These are phyloP conservation scores for Nakazawaea peltata DNA, from an alignment of 805 yeast genomes.

Conservation along the genomic window DNA sequence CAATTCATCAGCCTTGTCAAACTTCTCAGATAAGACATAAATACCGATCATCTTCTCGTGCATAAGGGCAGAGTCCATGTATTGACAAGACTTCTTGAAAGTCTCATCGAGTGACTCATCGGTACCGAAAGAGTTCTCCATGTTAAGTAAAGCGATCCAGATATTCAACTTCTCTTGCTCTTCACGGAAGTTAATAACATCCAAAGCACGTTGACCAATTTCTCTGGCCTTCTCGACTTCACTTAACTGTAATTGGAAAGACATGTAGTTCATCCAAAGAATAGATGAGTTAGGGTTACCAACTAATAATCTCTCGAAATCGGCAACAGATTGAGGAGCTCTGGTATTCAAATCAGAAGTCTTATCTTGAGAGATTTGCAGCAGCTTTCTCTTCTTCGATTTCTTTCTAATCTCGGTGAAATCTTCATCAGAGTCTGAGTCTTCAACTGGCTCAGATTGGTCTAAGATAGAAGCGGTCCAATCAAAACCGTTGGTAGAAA, in stretches of 20 bases:
- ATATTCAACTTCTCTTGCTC: constrained; percentile 89
- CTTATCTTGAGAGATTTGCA: constrained; percentile 54
- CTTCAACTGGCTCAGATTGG: constrained; percentile 56
- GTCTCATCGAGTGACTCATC: constrained; percentile 72
- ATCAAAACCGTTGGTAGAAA: constrained; percentile 84
- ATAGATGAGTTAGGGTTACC: constrained; percentile 93
- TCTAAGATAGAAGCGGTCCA: constrained; percentile 92
- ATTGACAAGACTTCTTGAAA: constrained; percentile 80
- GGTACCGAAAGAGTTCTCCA: constrained; percentile 91
- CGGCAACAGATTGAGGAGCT: constrained; percentile 86
- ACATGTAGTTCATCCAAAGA: constrained; percentile 97
- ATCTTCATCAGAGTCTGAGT: constrained; percentile 47
- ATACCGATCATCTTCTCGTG: constrained; percentile 75
- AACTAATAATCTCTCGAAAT: constrained; percentile 84
- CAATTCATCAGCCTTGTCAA: constrained; percentile 58
- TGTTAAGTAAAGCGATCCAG: constrained; percentile 91
- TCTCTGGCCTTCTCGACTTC: constrained; percentile 94
- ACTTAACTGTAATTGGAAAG: constrained; percentile 91
- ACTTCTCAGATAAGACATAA: constrained; percentile 65
- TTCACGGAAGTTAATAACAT: constrained; percentile 82
- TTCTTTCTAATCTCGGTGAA: constrained; percentile 23
- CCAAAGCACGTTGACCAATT: constrained; percentile 85
- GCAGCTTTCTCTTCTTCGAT: constrained; percentile 35
- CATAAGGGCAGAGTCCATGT: constrained; percentile 82
- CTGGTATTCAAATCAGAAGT: constrained; percentile 79